Evolutionary conservation across 2,329 filamentous ascomycete genomes (phyloP), one percentile per base, ranked within the genome.

Genomic region (Thelonectria rubi): DNA sequence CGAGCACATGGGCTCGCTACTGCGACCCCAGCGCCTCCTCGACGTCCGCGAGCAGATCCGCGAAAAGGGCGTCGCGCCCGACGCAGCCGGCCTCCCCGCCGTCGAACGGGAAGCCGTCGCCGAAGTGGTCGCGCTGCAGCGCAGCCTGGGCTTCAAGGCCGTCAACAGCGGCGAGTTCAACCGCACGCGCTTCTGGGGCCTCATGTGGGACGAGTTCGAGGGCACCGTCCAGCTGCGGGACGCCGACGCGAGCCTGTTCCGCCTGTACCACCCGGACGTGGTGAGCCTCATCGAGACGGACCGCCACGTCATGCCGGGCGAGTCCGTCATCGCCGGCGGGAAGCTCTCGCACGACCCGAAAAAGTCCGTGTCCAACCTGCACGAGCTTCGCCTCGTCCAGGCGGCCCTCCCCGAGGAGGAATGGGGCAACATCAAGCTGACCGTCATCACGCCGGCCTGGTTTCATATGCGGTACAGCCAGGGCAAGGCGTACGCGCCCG

Each of bases 1-100:
- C 51, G 91, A 93, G 81, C 90, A 93, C 70, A 82, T 92, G 69
- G 91, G 90, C 69, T 92, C 89, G 14, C 81, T 93, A 32, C 84
- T 92, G 45, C 87, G 91, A n/a, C 90, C 90, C 7, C 78, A 88
- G 62, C 62, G 66, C 20, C 73, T 77, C 9, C 73, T 76, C 9
- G 69, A 74, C 34, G 69, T 71, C 40, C 69, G 75, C 60, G 67
- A 73, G 58, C 62, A 69, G 58, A 71, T 77, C 56, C 73, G 74
- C 20, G 72, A 73, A 20, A 71, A 72, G 60, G 73, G 72, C 47
- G 52, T 74, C 5, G 92, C 57, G 80, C 60, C 70, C 51, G 79
- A 84, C n/a, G 83, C 88, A 62, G 82, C 79, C 26, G 80, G 79
- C 3, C 82, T 93, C 10, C 79, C 79, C 2, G 80, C 81, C 2